Conservation (phyloP, 164 flowering plant genomes). For the Saururus chinensis region DNA sequence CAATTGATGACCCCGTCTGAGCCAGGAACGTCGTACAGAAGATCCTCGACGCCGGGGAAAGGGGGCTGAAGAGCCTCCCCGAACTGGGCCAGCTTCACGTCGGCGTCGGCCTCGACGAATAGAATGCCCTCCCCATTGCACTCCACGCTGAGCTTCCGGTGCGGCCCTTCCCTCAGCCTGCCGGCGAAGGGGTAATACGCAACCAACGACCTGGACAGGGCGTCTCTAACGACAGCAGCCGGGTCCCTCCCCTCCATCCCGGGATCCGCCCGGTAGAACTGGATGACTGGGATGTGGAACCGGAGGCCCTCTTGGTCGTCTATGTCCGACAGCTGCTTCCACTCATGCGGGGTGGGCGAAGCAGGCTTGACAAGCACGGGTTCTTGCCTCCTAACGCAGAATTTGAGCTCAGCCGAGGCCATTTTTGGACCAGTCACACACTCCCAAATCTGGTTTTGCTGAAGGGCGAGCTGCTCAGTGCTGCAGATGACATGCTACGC, state of each 20-base stretch:
- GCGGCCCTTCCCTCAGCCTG: no score
- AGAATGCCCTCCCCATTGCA: constrained; percentile 21
- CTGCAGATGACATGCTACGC: no score
- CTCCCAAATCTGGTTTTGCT: no score
- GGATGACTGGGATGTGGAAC: constrained; percentile 14
- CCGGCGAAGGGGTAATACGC: no score
- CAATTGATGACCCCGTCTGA: constrained; percentile 16
- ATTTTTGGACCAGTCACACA: no score
- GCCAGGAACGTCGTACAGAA: constrained; percentile 31
- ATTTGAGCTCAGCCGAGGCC: no score
- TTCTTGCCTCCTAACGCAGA: no score
- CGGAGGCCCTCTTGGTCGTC: constrained; percentile 27
- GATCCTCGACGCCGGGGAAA: constrained; percentile 27
- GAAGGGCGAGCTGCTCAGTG: no score
- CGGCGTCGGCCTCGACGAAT: constrained; percentile 17
- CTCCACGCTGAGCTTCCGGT: constrained; percentile 13
- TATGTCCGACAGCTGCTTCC: constrained; percentile 22
- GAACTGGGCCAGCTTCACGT: constrained; percentile 17
- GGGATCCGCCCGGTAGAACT: constrained; percentile 7
- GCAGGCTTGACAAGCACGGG: no score
- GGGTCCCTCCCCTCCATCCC: constrained; percentile 8
- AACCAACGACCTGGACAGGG: no score
- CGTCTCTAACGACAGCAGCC: no score
- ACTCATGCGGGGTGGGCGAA: no score
- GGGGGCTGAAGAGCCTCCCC: constrained; percentile 27